Evolutionary conservation across 2,329 filamentous ascomycete genomes (phyloP).

Genomic region (Trichoderma sp.): DNA sequence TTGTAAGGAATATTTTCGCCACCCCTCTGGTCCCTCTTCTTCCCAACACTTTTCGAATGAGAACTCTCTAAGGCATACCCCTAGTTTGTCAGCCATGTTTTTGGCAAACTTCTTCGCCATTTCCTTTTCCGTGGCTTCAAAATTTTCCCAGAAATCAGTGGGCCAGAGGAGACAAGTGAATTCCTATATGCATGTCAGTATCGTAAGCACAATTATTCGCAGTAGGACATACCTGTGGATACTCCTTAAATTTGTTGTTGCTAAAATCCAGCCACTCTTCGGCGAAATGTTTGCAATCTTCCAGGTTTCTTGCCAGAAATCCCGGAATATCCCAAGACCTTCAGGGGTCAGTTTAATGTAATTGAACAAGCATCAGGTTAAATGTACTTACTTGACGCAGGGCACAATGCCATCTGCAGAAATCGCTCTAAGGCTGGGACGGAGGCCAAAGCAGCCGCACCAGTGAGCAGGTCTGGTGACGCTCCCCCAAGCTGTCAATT

Average conservation of each 20-base stretch:
- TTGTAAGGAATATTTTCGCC: not conserved
- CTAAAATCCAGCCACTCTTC: not conserved
- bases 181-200: not conserved
- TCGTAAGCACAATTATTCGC: accelerated
- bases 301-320: not conserved
- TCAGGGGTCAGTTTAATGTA: not conserved
- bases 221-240: not conserved
- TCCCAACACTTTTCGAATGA: not conserved
- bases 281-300: not conserved
- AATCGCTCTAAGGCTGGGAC: not conserved
- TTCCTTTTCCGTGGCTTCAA: not conserved
- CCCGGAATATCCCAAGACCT: not conserved
- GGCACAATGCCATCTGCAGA: not conserved
- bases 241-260: not conserved
- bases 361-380: not conserved
- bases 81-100: not conserved
- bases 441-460: not conserved
- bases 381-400: not conserved
- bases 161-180: not conserved
- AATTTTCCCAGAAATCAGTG: not conserved
- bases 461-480: not conserved
- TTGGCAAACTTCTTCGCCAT: not conserved
- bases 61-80: not conserved
- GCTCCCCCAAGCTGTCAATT: not conserved
- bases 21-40: accelerated